phyloP scores from a whole-genome alignment of 2,329 filamentous ascomycete genomes.

The Trichoderma breve region DNA sequence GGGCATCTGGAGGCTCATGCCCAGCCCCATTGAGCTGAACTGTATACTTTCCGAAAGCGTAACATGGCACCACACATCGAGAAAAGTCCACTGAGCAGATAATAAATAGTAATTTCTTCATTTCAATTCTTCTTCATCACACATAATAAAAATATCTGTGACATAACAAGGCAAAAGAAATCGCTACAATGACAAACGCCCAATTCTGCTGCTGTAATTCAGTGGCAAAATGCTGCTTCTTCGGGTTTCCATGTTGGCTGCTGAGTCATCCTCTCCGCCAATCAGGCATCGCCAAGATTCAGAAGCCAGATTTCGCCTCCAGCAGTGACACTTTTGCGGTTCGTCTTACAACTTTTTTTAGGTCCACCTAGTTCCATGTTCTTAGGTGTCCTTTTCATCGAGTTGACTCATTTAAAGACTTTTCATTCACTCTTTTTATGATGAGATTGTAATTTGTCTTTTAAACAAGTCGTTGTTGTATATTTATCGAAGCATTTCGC shows the following conservation, averaged over 20 bases:
- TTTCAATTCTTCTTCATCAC: neutral
- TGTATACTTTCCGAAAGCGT: neutral
- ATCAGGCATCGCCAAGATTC: constrained; percentile 21
- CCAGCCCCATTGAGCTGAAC: neutral
- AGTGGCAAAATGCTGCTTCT: neutral
- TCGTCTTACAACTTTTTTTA: neutral
- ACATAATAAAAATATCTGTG: neutral
- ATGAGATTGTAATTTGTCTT: neutral
- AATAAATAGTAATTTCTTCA: neutral
- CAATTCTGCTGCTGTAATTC: neutral
- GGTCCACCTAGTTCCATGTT: constrained; percentile 9
- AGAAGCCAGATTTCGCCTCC: constrained; percentile 20
- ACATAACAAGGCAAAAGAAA: neutral
- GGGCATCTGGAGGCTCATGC: neutral
- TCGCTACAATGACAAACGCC: neutral
- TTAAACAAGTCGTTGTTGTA: neutral
- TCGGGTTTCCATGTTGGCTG: constrained; percentile 2
- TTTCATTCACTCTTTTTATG: neutral
- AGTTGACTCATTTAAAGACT: constrained; percentile 21
- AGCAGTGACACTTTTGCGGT: neutral
- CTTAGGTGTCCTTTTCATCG: constrained; percentile 23
- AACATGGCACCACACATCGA: neutral
- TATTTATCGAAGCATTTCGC: neutral
- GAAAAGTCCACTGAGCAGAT: neutral
- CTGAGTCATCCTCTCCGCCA: constrained; percentile 18